Conservation (phyloP, 345 rosid species). For the Brassica juncea region DNA sequence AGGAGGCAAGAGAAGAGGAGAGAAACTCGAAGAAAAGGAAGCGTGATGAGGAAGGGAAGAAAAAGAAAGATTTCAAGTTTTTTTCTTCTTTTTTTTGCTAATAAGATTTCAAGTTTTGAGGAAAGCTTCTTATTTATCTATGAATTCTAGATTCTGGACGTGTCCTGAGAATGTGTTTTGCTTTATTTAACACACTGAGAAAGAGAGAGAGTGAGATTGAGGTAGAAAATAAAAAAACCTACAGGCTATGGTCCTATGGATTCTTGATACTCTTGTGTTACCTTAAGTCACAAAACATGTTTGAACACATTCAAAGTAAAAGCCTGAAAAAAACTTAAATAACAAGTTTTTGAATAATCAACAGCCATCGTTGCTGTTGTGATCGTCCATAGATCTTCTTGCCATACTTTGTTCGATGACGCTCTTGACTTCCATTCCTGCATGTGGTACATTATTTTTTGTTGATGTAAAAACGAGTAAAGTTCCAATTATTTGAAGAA, state of each 20-base stretch:
- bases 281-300: background rate
- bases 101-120: conserved; percentile 79
- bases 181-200: background rate
- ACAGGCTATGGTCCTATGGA: conserved; percentile 8
- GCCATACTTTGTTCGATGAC: too few species aligned
- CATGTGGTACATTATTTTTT: too few species aligned
- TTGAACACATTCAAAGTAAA: background rate
- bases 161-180: background rate
- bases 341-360: background rate
- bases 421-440: too few species aligned
- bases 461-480: too few species aligned
- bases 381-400: background rate
- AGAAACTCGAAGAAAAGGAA: conserved; percentile 73
- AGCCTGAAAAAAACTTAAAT: background rate
- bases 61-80: conserved; percentile 94
- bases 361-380: background rate
- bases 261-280: background rate
- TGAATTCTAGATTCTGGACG: background rate
- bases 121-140: background rate
- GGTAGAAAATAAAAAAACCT: background rate
- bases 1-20: background rate
- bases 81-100: background rate
- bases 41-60: conserved; percentile 91
- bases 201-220: background rate
- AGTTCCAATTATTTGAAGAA: too few species aligned